Evolutionary conservation across 352 stramenopile species (phyloP).

Genomic region (Phytophthora parvispora): DNA sequence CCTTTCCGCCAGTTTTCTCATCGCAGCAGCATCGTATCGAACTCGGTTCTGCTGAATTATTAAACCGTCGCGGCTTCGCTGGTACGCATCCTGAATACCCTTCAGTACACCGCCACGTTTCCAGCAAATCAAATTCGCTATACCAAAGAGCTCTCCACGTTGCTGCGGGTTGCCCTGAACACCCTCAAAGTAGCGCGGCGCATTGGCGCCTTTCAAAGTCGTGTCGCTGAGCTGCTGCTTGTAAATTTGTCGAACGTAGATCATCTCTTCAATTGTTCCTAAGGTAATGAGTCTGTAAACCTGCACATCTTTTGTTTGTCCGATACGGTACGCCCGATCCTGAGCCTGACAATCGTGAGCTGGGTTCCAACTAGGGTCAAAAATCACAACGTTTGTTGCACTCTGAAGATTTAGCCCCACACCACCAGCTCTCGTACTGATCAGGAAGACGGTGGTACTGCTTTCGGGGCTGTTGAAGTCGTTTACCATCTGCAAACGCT

Average conservation of each 20-base stretch:
- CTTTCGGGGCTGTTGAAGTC: constrained; percentile 73
- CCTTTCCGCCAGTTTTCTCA: constrained; percentile 35
- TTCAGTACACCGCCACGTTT: constrained; percentile 81
- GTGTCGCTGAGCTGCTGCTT: constrained; percentile 89
- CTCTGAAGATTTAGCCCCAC: constrained; percentile 83
- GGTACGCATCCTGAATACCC: constrained; percentile 79
- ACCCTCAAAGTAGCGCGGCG: constrained; percentile 84
- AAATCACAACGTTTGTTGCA: constrained; percentile 89
- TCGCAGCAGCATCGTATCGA: constrained; percentile 43
- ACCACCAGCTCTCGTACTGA: constrained; percentile 82
- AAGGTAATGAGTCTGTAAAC: constrained; percentile 89
- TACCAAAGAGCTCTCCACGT: constrained; percentile 82
- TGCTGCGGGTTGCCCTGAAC: constrained; percentile 81
- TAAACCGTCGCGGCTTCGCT: constrained; percentile 59
- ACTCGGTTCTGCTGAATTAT: constrained; percentile 69
- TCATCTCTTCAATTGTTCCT: constrained; percentile 91
- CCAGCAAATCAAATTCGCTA: constrained; percentile 82
- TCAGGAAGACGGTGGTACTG: constrained; percentile 76
- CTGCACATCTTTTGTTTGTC: constrained; percentile 88
- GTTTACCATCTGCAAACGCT: constrained; percentile 79
- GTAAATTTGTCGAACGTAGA: constrained; percentile 90
- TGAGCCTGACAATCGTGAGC: constrained; percentile 88
- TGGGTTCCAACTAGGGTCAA: constrained; percentile 92
- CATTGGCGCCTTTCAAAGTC: constrained; percentile 76
- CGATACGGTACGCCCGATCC: constrained; percentile 88